phyloP scores from a whole-genome alignment of 1,284 basidiomycete species.

The Inonotus hispidus region DNA sequence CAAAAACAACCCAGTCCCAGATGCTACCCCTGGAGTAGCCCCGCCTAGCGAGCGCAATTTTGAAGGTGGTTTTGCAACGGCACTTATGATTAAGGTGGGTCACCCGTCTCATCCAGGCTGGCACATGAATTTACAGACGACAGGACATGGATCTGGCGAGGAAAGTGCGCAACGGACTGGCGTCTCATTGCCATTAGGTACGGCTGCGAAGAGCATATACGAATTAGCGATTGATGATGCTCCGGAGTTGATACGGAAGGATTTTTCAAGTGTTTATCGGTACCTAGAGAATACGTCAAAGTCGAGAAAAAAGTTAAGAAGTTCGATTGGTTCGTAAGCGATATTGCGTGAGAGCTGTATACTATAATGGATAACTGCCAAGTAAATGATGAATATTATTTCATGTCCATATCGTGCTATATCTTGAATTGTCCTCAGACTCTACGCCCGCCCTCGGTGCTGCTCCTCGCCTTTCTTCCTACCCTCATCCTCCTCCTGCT shows the following conservation, averaged over 20 bases:
- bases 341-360: not conserved
- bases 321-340: not conserved
- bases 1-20: conserved; percentile 84
- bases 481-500: not conserved
- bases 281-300: conserved; percentile 38
- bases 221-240: conserved; percentile 43
- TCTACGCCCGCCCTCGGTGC: conserved; percentile 8
- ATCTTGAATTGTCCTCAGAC: not conserved
- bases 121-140: not conserved
- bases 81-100: conserved; percentile 75
- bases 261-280: conserved; percentile 77
- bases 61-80: conserved; percentile 80
- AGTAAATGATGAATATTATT: not conserved
- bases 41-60: conserved; percentile 83
- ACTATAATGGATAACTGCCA: not conserved
- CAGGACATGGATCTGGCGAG: conserved; percentile 80
- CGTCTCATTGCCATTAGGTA: conserved; percentile 58
- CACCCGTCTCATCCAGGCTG: conserved; percentile 1
- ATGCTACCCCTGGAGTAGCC: conserved; percentile 61
- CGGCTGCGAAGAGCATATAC: conserved; percentile 59
- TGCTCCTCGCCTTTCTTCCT: conserved; percentile 11
- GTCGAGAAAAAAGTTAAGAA: conserved; percentile 10
- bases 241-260: conserved; percentile 59
- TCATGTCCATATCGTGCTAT: not conserved
- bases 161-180: conserved; percentile 48